Percentiles rank a stretch among this genome's conserved stretches.
Evolutionary conservation across 2,329 filamentous ascomycete genomes (phyloP).

Genomic region (Hypoxylon sp.): DNA sequence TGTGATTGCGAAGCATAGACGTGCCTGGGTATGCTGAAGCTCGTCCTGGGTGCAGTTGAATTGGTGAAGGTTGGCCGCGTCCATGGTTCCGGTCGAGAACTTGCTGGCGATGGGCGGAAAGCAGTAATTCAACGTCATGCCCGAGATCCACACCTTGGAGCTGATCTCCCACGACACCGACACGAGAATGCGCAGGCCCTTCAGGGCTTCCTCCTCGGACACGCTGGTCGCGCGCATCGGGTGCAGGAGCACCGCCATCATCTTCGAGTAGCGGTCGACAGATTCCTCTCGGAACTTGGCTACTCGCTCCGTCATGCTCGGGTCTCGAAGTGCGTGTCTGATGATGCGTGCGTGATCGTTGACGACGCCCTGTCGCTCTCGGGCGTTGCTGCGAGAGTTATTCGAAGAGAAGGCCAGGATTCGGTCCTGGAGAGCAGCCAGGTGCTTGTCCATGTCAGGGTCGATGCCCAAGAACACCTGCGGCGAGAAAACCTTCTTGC

Average conservation of each 20-base stretch:
- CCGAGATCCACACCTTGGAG: slow-evolving; percentile 44
- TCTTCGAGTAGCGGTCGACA: slow-evolving; percentile 36
- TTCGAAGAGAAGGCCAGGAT: slow-evolving; percentile 29
- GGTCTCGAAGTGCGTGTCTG: slow-evolving; percentile 30
- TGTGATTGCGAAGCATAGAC: slow-evolving; percentile 43
- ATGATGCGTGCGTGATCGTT: slow-evolving; percentile 45
- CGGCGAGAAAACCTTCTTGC: slow-evolving; percentile 43
- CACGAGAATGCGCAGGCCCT: slow-evolving; percentile 38
- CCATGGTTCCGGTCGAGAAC: slow-evolving; percentile 42
- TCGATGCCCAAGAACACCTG: slow-evolving; percentile 44
- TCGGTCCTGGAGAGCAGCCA: slow-evolving; percentile 40
- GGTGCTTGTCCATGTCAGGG: slow-evolving; percentile 39
- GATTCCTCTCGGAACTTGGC: slow-evolving; percentile 34
- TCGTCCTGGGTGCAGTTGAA: slow-evolving; percentile 28
- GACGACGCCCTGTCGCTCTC: slow-evolving; percentile 42
- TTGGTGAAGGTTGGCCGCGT: slow-evolving; percentile 39
- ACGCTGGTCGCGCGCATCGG: slow-evolving; percentile 37
- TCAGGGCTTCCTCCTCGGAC: slow-evolving; percentile 30
- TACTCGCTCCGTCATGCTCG: not conserved
- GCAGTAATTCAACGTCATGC: slow-evolving; percentile 44
- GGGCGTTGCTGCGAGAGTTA: slow-evolving; percentile 2
- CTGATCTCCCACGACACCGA: slow-evolving; percentile 42
- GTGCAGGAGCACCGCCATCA: slow-evolving; percentile 40
- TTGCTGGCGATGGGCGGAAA: slow-evolving; percentile 44
- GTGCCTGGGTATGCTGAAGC: slow-evolving; percentile 40